phyloP scores from a whole-genome alignment of 495 filamentous ascomycete genomes.

The Copromyces sp. region DNA sequence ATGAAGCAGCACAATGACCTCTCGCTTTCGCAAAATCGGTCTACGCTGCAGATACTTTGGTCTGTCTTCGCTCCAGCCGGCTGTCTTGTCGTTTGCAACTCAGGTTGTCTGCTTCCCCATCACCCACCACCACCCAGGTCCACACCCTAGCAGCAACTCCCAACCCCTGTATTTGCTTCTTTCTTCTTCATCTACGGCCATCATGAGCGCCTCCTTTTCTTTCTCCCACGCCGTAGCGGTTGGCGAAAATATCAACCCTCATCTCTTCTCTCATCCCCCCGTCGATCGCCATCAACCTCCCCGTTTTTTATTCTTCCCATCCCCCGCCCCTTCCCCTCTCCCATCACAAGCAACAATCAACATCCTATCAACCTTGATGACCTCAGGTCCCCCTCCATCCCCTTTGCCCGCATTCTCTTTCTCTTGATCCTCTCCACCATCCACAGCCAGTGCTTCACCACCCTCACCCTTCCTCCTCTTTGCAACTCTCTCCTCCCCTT shows the following conservation, averaged over 20 bases:
- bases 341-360: neutral
- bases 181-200: neutral
- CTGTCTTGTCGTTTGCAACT: neutral
- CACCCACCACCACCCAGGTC: neutral
- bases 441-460: neutral
- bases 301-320: neutral
- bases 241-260: neutral
- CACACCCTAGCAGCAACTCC: neutral
- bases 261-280: neutral
- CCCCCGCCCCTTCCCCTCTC: neutral
- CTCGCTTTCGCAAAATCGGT: neutral
- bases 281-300: neutral
- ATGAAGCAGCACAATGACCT: neutral
- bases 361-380: neutral
- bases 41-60: neutral
- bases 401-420: no score
- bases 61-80: slow-evolving; percentile 7
- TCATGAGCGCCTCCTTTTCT: neutral
- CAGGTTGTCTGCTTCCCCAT: neutral
- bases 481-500: neutral
- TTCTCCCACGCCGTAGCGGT: neutral
- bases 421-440: neutral
- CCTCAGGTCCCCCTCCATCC: neutral
- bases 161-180: neutral
- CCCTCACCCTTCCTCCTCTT: neutral